Evolutionary conservation across 1,284 basidiomycete species (phyloP).

Genomic region (Rhodotorula sp.): DNA sequence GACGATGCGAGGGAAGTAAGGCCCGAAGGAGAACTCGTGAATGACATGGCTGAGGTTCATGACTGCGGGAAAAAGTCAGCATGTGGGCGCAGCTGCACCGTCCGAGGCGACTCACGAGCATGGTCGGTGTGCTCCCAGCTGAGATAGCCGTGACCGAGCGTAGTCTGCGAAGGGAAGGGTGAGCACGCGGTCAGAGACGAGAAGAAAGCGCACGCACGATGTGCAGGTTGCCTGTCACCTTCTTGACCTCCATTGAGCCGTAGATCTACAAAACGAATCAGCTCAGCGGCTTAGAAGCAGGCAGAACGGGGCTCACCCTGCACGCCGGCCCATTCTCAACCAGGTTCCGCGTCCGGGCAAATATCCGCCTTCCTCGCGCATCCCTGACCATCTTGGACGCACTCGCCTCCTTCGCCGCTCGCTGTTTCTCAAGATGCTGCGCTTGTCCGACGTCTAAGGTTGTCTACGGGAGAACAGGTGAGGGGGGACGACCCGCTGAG

Average conservation of each 20-base stretch:
- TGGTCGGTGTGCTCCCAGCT: conserved; percentile 86
- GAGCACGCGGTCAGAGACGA: not conserved
- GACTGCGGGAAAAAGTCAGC: conserved; percentile 53
- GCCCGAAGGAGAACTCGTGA: conserved; percentile 93
- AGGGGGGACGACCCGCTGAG: not conserved
- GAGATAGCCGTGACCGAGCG: conserved; percentile 88
- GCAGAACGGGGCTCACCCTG: conserved; percentile 21
- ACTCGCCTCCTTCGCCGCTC: conserved; percentile 19
- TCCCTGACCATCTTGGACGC: conserved; percentile 39
- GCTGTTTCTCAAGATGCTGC: conserved; percentile 54
- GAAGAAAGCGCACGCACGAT: conserved; percentile 39
- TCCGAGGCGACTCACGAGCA: conserved; percentile 55
- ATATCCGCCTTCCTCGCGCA: conserved; percentile 34
- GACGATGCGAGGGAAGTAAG: conserved; percentile 90
- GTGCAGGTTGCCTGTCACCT: conserved; percentile 68
- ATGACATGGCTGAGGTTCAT: conserved; percentile 98
- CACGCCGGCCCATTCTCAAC: conserved; percentile 47
- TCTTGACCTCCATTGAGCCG: conserved; percentile 79
- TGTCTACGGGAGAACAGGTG: conserved; percentile 54
- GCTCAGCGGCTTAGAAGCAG: conserved; percentile 54
- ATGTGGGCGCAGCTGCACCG: no score
- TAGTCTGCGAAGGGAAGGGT: conserved; percentile 55
- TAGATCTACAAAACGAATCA: conserved; percentile 74
- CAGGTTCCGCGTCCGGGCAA: conserved; percentile 46
- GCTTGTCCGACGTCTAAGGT: conserved; percentile 81